Base-by-base conservation (phyloP, 495 filamentous ascomycete species). In the Cladorrhinum samala region DNA sequence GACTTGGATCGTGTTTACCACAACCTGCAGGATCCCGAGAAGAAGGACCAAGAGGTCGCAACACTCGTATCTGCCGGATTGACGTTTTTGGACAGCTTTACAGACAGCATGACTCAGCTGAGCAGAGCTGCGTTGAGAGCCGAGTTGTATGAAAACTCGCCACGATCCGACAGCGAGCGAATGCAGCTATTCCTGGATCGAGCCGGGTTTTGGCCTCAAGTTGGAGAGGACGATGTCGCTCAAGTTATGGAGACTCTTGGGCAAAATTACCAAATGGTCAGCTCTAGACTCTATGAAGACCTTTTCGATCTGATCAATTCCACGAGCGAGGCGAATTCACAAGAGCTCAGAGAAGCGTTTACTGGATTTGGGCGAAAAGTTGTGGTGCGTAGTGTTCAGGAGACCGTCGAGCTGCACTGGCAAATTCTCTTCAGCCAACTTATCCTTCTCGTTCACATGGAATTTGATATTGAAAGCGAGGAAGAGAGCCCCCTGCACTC, bases 391-490 rank as follows among this genome's bases (percentile, higher is more conserved):
- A 85, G 86, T 18, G 82, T 86, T 2, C 86, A 91, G 58, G 93
- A 97, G 62, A 83, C 83, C 11, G 79, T 90, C 20, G 72, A 83
- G 43, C 64, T 85, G 5, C 82, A 86, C 53, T 80, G 80, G 56
- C 77, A 79, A 30, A 74, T 91, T 14, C 80, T 94, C 14, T 82
- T 89, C 43, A 86, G 89, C 64, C 78, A 96, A n/a, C 65, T 96
- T 1, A 73, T 91, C n/a, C 72, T 96, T 3, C 76, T 93, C 9
- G 76, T 91, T 16, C 87, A 96, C 57, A 81, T 96, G 66, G 86
- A 88, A 61, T 80, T 81, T 40, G 91, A 92, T 56, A 77, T 85
- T 27, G 81, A 91, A 45, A 77, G 79, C 58, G 79, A 81, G 24
- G 83, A 86, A 23, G 77, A 81, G 13, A 79, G 83, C 1, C 48